Evolutionary conservation across 257 asterid genomes (phyloP), one percentile per base, ranked within the genome.

Genomic region (Lithospermum erythrorhizon): DNA sequence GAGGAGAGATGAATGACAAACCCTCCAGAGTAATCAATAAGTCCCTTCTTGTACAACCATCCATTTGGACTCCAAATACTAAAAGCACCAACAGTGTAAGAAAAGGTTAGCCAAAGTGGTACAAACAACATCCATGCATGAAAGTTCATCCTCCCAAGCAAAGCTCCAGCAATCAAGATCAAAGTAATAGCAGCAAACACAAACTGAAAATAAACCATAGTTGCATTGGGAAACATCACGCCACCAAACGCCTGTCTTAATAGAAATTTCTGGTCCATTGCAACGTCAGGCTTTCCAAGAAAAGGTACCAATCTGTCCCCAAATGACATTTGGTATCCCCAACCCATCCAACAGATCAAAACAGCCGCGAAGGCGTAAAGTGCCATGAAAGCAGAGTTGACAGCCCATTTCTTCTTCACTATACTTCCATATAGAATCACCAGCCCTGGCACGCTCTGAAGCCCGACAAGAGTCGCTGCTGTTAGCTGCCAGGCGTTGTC

Each of bases 51-150:
- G 10, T 53, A 82, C 72, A 84, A 62, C 45, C 78, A 84, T 2
- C 93, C 88, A 18, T 88, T 41, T 41, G 49, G 86, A 19, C 94
- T 86, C 89, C 94, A 84, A 7, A 84, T 27, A 68, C 87, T 82
- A 61, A 78, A 84, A 3, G 94, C 94, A 19, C 89, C 94, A 27
- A 81, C 82, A 6, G 88, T 84, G 25, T 84, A 84, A 0, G 80
- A 81, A 21, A 84, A 79, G 18, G 84, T 84, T 6, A 79, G 65
- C 94, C 94, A 82, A 21, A 79, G 66, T 35, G 94, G 94, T 67
- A 83, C 91, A 41, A 84, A 84, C 68, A 76, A 57, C 93, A 84
- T 84, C 87, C 87, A 81, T 10, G 93, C 87, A 65, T 64, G 73
- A 0, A 84, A 71, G 20, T 81, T 84, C 93, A 84, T 84, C 71